Conservation (phyloP, 306 rosid genomes). For the Cicer cuneatum region DNA sequence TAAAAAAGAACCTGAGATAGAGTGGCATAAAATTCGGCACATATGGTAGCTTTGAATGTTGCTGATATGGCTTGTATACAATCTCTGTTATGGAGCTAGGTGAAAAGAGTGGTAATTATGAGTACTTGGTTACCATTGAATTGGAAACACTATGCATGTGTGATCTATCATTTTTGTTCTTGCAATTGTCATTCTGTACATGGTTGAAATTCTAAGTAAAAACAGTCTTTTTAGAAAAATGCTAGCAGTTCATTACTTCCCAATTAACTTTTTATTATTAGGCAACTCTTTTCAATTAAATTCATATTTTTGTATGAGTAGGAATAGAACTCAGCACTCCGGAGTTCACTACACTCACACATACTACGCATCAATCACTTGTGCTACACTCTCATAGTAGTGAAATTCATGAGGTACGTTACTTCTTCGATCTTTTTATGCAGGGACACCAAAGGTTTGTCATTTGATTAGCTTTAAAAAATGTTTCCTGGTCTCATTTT, state of each 20-base stretch:
- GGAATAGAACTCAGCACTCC: not conserved
- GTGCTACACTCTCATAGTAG: not conserved
- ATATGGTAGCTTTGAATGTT: slow-evolving; percentile 56
- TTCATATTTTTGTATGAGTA: not conserved
- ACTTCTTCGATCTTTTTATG: not conserved
- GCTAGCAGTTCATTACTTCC: not conserved
- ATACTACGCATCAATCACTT: not conserved
- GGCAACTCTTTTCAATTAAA: not conserved
- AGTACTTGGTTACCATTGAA: not conserved
- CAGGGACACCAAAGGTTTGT: too few relatives aligned
- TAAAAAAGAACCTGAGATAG: slow-evolving; percentile 37
- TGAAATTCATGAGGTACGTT: not conserved
- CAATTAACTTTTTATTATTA: not conserved
- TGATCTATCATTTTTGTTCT: not conserved
- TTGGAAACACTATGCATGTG: not conserved
- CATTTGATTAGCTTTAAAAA: too few relatives aligned
- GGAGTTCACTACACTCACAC: not conserved
- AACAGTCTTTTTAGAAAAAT: not conserved
- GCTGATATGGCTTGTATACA: slow-evolving; percentile 7
- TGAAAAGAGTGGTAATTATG: slow-evolving; percentile 20
- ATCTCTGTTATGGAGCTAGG: not conserved
- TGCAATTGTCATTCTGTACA: not conserved
- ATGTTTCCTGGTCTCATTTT: too few relatives aligned
- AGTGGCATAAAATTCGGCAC: slow-evolving; percentile 76
- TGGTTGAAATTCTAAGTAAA: not conserved